Conservation (phyloP, 2,329 filamentous ascomycete species). For the Calycina herbarum region DNA sequence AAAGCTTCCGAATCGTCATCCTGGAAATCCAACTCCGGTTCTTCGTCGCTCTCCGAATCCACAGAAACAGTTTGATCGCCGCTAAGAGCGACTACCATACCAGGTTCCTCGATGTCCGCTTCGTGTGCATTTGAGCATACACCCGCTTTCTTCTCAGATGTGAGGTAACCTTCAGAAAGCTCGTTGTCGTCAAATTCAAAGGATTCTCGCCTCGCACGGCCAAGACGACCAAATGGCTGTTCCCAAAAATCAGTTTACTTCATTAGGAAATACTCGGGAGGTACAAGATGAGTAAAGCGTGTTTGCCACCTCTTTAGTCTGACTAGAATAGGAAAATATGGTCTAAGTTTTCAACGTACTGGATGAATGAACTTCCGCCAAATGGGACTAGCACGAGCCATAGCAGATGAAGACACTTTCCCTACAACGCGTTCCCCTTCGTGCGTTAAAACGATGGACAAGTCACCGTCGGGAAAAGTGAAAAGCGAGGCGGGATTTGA, state of each 20-base stretch:
- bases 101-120: not conserved
- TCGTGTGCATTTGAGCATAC: not conserved
- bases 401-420: slow-evolving; percentile 14
- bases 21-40: slow-evolving; percentile 10
- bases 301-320: no score
- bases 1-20: slow-evolving; percentile 19
- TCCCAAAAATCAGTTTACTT: no score
- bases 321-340: no score
- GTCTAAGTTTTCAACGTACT: no score
- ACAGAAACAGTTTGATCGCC: not conserved
- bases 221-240: not conserved
- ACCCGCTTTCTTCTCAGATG: not conserved
- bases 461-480: slow-evolving; percentile 11
- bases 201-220: not conserved
- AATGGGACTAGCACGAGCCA: slow-evolving; percentile 18
- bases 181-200: no score
- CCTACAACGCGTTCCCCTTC: slow-evolving; percentile 8
- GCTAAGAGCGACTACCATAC: not conserved
- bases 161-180: not conserved
- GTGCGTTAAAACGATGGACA: slow-evolving; percentile 13
- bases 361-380: slow-evolving; percentile 18
- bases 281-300: no score
- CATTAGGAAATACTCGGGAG: no score
- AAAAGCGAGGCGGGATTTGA: not conserved
- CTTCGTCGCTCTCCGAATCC: not conserved